Evolutionary conservation across 2,329 filamentous ascomycete genomes (phyloP).

Genomic region (Neurospora sp.): DNA sequence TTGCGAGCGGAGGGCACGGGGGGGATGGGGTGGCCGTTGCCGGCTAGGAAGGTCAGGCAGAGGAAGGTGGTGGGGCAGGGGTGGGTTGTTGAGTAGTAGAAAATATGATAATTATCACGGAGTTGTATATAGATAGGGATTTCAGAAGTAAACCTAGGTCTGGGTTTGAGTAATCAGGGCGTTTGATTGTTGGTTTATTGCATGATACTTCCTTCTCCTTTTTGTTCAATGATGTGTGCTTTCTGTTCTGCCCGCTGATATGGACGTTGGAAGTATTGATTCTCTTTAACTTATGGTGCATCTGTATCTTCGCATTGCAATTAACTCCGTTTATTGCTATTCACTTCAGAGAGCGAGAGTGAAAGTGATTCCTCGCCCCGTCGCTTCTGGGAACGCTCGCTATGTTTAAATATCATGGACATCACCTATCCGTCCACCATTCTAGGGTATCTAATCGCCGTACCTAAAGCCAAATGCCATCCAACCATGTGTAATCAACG

Average conservation of each 20-base stretch:
- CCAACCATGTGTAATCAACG: background rate
- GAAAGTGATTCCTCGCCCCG: background rate
- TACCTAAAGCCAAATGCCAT: background rate
- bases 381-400: background rate
- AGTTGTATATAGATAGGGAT: background rate
- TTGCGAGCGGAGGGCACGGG: slow-evolving; percentile 57
- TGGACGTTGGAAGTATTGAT: background rate
- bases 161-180: background rate
- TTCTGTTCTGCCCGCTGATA: background rate
- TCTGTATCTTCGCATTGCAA: background rate
- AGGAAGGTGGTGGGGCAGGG: slow-evolving; percentile 60
- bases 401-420: background rate
- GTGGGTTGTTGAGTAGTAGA: slow-evolving; percentile 57
- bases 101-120: background rate
- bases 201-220: background rate
- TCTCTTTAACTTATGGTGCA: background rate
- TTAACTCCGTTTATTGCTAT: background rate
- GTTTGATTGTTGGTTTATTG: background rate
- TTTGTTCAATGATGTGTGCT: background rate
- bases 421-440: background rate
- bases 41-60: slow-evolving; percentile 76
- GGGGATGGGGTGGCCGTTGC: slow-evolving; percentile 72
- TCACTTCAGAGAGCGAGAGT: background rate
- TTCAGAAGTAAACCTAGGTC: background rate
- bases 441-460: background rate